Evolutionary conservation across 2,329 filamentous ascomycete genomes (phyloP), one percentile per base, ranked within the genome.

Genomic region (Diaporthe sp.): DNA sequence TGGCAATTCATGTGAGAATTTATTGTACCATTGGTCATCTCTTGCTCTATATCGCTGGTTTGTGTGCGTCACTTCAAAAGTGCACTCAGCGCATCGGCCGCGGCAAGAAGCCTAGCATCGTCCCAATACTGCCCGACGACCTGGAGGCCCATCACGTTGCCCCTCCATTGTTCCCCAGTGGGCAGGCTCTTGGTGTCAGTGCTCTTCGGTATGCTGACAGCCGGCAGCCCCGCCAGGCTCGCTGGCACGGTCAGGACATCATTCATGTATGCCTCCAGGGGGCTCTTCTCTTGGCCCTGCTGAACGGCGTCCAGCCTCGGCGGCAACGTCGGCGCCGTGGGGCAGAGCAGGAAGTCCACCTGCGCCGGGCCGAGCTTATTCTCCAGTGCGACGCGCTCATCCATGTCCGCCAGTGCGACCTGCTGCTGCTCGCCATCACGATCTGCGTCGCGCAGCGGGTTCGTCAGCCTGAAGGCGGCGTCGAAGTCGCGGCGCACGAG

Each of bases 161-260:
- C 76, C 46, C 79, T 85, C 22, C 81, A 82, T n/a, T 82, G 79
- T 2, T 83, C 81, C 8, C 78, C 79, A 10, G 79, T 77, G 1
- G 79, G 76, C 28, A 77, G 76, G 2, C 31, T 68, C 28, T 31
- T 5, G 13, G 31, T 8, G n/a, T 82, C 72, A 0, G 83, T 82
- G 76, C 87, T 83, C 77, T 93, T 87, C 0, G 97, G 96, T 15
- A 99, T 88, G 79, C 94, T 98, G 70, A 98, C 90, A 15, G 96
- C 94, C 4, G 97, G 97, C 73, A 99, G 86, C 0, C 97, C 97
- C 0, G 96, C 97, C 78, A 99, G 86, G 84, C 95, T 98, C 2
- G 96, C 95, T 1, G 97, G 97, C 1, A 99, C 96, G 0, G 97
- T 98, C 80, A 98, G 96, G 1, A 98, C 93, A 84, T 99, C 97